Conservation (phyloP, 2,329 filamentous ascomycete species). For the Paradendryphiella salina region DNA sequence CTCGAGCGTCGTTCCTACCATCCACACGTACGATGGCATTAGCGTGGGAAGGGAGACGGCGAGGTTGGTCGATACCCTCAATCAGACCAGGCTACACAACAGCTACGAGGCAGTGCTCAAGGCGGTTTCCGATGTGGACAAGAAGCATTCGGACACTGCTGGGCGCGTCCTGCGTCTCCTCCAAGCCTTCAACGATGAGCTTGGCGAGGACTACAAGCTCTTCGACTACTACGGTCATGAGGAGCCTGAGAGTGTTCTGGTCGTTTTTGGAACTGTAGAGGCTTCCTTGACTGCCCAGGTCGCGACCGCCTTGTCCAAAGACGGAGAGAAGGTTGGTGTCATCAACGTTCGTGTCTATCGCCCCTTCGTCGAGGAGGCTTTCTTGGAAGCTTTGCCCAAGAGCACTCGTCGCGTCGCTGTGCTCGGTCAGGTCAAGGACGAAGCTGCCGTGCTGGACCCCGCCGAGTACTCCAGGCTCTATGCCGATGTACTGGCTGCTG, state of each 20-base stretch:
- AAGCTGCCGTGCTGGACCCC: slow-evolving; percentile 71
- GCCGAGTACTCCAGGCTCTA: slow-evolving; percentile 84
- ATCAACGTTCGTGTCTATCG: slow-evolving; percentile 92
- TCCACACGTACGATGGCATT: slow-evolving; percentile 88
- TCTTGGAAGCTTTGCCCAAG: slow-evolving; percentile 77
- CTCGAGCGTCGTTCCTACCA: slow-evolving; percentile 75
- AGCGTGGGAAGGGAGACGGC: slow-evolving; percentile 80
- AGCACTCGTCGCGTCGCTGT: slow-evolving; percentile 78
- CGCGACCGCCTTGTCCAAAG: slow-evolving; percentile 69
- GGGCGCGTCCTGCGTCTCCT: slow-evolving; percentile 73
- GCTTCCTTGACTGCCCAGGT: slow-evolving; percentile 83
- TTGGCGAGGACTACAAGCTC: slow-evolving; percentile 87
- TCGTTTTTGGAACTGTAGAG: slow-evolving; percentile 92
- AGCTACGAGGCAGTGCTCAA: slow-evolving; percentile 69
- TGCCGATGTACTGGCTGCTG: slow-evolving; percentile 83
- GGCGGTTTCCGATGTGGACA: slow-evolving; percentile 64
- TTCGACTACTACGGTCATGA: slow-evolving; percentile 93
- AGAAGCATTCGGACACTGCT: slow-evolving; percentile 70
- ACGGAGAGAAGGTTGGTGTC: slow-evolving; percentile 79
- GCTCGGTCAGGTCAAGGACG: slow-evolving; percentile 81
- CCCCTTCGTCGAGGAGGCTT: slow-evolving; percentile 92
- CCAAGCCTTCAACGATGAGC: slow-evolving; percentile 79
- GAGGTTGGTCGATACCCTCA: slow-evolving; percentile 78
- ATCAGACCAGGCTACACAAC: slow-evolving; percentile 68
- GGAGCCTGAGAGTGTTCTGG: slow-evolving; percentile 77